phyloP scores from a whole-genome alignment of 495 filamentous ascomycete species.

The Jackrogersella multiformis region DNA sequence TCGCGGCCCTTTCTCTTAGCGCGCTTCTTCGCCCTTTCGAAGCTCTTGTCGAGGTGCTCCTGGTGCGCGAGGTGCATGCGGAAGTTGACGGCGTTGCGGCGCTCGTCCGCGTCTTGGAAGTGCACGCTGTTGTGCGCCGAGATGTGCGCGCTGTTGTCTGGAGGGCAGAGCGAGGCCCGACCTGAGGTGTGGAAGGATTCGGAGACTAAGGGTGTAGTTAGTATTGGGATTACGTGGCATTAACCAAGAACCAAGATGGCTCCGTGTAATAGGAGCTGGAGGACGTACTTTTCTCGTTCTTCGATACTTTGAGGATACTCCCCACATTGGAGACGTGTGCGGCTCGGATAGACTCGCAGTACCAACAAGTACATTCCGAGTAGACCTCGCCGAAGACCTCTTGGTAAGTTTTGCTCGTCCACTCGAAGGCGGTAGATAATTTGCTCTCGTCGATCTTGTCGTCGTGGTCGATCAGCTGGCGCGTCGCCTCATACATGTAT shows the following conservation, averaged over 20 bases:
- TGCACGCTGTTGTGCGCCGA: conserved; percentile 71
- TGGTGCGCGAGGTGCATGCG: conserved; percentile 57
- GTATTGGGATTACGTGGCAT: too few relatives aligned
- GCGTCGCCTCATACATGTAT: conserved; percentile 55
- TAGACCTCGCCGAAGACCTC: conserved; percentile 72
- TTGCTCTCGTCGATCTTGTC: conserved; percentile 78
- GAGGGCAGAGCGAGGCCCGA: conserved; percentile 62
- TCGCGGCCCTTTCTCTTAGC: conserved; percentile 67
- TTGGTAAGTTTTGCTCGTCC: conserved; percentile 77
- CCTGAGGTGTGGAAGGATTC: conserved; percentile 65
- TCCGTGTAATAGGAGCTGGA: background rate
- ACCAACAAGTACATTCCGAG: conserved; percentile 89
- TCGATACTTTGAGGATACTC: conserved; percentile 52
- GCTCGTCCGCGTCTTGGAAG: conserved; percentile 48
- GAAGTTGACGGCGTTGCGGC: conserved; percentile 62
- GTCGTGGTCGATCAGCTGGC: conserved; percentile 80
- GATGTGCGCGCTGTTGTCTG: conserved; percentile 73
- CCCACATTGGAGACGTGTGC: conserved; percentile 61
- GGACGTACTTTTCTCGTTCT: conserved; percentile 56
- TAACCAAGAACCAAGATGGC: conserved; percentile 39
- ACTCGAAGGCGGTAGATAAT: conserved; percentile 72
- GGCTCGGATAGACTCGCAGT: conserved; percentile 80
- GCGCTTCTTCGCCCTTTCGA: conserved; percentile 68
- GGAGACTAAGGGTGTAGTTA: conserved; percentile 53
- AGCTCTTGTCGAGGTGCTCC: conserved; percentile 66